These are phyloP conservation scores for Phaseolus lunatus DNA, from an alignment of 306 rosid species.

Conservation along the genomic window DNA sequence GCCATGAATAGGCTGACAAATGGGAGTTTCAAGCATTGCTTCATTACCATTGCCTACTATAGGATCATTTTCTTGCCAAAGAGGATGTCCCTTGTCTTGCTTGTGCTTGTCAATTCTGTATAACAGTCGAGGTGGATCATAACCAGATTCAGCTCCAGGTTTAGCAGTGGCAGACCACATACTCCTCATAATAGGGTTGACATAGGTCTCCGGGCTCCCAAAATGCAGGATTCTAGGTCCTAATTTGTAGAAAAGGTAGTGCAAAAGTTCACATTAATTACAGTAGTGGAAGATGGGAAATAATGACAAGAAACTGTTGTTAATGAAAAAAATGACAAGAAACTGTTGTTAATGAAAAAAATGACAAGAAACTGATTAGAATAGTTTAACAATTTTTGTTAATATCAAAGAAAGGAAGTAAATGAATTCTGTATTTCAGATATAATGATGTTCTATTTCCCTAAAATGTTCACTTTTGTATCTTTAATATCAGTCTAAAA, in stretches of 20 bases:
- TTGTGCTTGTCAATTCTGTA: slow-evolving; percentile 48
- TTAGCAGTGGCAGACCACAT: slow-evolving; percentile 62
- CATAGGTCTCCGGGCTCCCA: slow-evolving; percentile 66
- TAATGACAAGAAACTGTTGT: not conserved
- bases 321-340: too few species aligned
- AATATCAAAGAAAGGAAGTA: not conserved
- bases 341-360: too few species aligned
- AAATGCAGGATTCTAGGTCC: slow-evolving; percentile 89
- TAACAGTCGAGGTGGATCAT: slow-evolving; percentile 47
- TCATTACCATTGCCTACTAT: slow-evolving; percentile 39
- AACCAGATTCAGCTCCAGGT: slow-evolving; percentile 56
- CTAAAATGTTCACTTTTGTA: not conserved
- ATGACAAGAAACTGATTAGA: too few species aligned
- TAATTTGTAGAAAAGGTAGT: slow-evolving; percentile 43
- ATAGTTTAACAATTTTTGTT: too few species aligned
- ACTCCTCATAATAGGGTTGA: slow-evolving; percentile 52
- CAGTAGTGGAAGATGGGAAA: not conserved
- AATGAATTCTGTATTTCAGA: not conserved
- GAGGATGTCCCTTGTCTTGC: slow-evolving; percentile 56
- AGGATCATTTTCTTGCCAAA: slow-evolving; percentile 54
- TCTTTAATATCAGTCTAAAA: not conserved
- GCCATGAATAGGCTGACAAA: slow-evolving; percentile 30
- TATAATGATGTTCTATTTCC: not conserved
- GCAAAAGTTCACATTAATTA: slow-evolving; percentile 31
- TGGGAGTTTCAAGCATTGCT: slow-evolving; percentile 48